Conservation (phyloP, 176 grass and related monocot genomes). For the Aegilops speltoides region DNA sequence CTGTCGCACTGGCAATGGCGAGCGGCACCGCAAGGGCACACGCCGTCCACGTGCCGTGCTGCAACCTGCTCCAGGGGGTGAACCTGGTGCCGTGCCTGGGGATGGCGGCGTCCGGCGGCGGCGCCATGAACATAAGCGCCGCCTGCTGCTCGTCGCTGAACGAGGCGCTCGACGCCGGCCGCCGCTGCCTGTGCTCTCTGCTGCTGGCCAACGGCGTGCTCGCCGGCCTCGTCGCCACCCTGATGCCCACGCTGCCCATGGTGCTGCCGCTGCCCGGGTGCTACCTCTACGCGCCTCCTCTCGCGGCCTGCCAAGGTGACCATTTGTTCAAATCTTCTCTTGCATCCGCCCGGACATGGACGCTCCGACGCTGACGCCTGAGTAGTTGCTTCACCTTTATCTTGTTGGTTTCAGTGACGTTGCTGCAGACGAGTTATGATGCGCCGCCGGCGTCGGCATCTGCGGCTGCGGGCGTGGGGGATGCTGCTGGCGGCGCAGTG, state of each 20-base stretch:
- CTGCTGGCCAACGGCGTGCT: constrained; percentile 26
- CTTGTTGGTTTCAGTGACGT: background rate
- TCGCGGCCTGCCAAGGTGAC: constrained; percentile 28
- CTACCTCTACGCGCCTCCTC: constrained; percentile 28
- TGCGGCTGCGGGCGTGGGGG: background rate
- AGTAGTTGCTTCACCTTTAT: background rate
- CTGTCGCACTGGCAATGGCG: background rate
- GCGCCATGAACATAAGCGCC: constrained; percentile 25
- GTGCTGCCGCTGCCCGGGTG: constrained; percentile 35
- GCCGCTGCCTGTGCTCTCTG: constrained; percentile 40
- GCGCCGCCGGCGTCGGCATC: background rate
- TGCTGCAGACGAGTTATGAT: constrained; percentile 14
- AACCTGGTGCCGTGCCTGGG: constrained; percentile 36
- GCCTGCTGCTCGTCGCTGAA: constrained; percentile 42
- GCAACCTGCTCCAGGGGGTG: constrained; percentile 27
- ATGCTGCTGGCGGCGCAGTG: background rate
- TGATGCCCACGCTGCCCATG: constrained; percentile 15
- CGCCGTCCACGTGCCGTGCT: background rate
- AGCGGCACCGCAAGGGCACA: background rate
- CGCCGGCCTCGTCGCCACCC: constrained; percentile 27
- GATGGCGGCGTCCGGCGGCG: background rate
- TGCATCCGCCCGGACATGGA: background rate
- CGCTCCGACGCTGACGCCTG: background rate
- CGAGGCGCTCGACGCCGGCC: constrained; percentile 35
- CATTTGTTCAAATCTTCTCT: background rate